phyloP scores from a whole-genome alignment of 176 grass and related monocot species.

The Paspalum notatum region DNA sequence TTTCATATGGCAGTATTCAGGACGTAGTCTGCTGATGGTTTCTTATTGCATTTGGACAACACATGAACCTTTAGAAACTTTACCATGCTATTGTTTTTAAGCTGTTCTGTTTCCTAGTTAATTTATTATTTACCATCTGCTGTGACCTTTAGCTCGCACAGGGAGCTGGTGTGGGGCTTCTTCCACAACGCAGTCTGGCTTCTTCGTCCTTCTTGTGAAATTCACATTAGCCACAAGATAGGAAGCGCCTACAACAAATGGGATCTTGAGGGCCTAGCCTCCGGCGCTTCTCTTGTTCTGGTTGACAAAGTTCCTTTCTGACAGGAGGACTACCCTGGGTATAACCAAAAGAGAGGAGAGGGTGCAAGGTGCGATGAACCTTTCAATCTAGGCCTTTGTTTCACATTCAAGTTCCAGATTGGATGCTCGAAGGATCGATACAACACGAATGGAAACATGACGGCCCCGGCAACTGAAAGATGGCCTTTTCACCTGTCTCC shows the following conservation, averaged over 20 bases:
- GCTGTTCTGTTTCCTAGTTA: not conserved
- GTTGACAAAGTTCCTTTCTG: conserved; percentile 32
- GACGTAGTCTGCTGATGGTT: not conserved
- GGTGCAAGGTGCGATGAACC: conserved; percentile 21
- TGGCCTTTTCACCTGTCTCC: not conserved
- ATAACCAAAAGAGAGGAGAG: conserved; percentile 60
- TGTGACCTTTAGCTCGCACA: conserved; percentile 38
- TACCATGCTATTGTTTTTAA: not conserved
- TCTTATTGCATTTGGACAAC: not conserved
- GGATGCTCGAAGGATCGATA: not conserved
- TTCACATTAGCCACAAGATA: conserved; percentile 58
- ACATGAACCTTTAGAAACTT: not conserved
- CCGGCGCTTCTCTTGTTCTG: conserved; percentile 32
- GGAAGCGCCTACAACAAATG: conserved; percentile 27
- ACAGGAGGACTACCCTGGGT: conserved; percentile 54
- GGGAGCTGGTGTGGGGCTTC: conserved; percentile 42
- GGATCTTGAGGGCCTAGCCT: conserved; percentile 44
- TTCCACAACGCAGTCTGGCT: conserved; percentile 48
- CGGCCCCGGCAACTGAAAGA: not conserved
- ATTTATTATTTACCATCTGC: conserved; percentile 16
- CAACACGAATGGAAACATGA: not conserved
- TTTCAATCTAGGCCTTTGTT: conserved; percentile 30
- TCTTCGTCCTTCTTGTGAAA: conserved; percentile 49
- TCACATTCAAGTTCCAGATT: conserved; percentile 46
- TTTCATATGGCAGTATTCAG: not conserved